Conservation (phyloP, 345 rosid species). For the Populus deltoides region DNA sequence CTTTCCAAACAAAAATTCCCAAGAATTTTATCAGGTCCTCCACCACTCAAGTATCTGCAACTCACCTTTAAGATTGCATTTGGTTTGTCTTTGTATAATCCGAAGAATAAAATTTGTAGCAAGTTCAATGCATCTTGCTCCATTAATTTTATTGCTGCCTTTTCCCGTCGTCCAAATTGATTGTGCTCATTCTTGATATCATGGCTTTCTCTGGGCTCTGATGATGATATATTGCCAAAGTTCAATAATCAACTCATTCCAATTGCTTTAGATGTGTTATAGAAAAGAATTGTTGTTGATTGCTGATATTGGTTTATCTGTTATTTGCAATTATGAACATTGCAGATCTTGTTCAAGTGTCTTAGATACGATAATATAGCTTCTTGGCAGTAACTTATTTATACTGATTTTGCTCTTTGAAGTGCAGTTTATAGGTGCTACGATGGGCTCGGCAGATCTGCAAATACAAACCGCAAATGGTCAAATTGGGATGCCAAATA, state of each 20-base stretch:
- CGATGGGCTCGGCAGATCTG: constrained; percentile 84
- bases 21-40: not conserved
- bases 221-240: not conserved
- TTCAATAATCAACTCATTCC: too few relatives aligned
- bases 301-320: not conserved
- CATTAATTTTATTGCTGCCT: not conserved
- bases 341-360: not conserved
- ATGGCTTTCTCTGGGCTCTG: not conserved
- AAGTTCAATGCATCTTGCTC: not conserved
- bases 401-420: constrained; percentile 12
- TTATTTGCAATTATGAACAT: not conserved
- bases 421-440: constrained; percentile 88
- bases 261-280: not conserved
- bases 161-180: not conserved
- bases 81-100: not conserved
- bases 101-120: not conserved
- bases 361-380: not conserved
- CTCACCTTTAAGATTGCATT: not conserved
- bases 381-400: constrained; percentile 1
- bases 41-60: not conserved
- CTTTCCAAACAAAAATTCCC: not conserved
- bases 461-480: constrained; percentile 81
- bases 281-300: not conserved
- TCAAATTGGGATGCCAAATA: constrained; percentile 77
- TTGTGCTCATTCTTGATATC: not conserved